Base-by-base conservation (phyloP, 352 stramenopile species). In the Phytopythium sindhum region DNA sequence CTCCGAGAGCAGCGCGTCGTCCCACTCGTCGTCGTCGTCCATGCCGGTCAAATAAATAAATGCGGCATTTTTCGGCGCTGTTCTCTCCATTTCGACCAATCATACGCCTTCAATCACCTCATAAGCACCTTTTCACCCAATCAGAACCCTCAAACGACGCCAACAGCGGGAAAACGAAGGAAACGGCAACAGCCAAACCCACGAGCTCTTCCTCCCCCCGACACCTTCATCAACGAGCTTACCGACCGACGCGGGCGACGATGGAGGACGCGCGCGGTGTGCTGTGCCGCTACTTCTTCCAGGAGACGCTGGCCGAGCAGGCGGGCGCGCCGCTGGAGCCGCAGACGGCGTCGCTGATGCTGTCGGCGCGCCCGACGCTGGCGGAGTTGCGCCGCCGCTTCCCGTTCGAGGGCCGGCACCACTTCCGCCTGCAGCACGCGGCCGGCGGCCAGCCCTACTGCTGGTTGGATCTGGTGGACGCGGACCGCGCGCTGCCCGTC, bases 261-360 rank as follows among this genome's bases (percentile, higher is more conserved):
- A 54, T 60, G 57, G 51, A 24, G 41, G 29, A 17, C 29, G 26
- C 65, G 35, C 39, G 66, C 64, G 66, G 72, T 59, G 85, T 93
- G 67, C 74, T 93, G 59, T 93, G 85, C 57, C 83, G 78, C 62
- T 93, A 93, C 69, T 93, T 93, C 62, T 92, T 94, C 76, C 85
- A 91, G 70, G 66, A 81, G 51, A 90, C 81, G 72, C 65, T 87
- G 69, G 74, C 74, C 17, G 84, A 93, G 60, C 76, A 71, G 8
- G 72, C 77, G 24, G 64, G n/a, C 8, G 57, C 63, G 26, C 68
- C 72, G 7, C 63, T 77, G n/a, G 78, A 88, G 55, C 74, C 81
- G 47, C 75, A 75, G 52, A 73, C 70, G 54, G 92, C 82, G 2
- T 82, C 80, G 15, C 51, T 94, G 23, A 59, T 95, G 61, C 73